Base-by-base conservation (phyloP, 805 yeast species). In the Scheffersomyces amazonensis region DNA sequence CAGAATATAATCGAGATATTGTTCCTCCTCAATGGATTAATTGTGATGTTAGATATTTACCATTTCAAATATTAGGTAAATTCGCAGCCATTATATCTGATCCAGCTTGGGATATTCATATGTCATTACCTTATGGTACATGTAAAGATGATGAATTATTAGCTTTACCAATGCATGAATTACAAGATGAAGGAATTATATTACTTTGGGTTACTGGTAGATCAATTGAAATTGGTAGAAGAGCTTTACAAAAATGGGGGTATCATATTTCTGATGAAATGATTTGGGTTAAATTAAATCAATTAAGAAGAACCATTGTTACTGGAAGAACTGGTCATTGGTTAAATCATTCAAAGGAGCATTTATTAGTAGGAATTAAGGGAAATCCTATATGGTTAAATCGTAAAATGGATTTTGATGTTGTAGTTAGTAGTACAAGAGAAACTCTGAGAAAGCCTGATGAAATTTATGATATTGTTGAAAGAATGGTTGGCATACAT, bases 311-410 rank as follows among this genome's bases (percentile, higher is more conserved):
- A 43, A 90, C 96, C 0, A 89, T 90, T 31, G 89, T 95, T 42
- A 91, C 98, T 0, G 98, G 98, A 1, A 68, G 97, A 46, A 90
- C 98, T 0, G 98, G 98, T 0, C 98, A 90, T 58, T 90, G 98
- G 98, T 69, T 90, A 37, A 90, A 90, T 55, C 98, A 90, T 60
- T 85, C 96, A 0, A 90, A 90, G 51, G 98, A 90, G 58, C 97
- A 90, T 56, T 66, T 88, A 31, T 61, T 90, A 4, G 85, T 91
- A 7, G 98, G 96, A 0, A 53, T 84, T 18, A 90, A 90, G 52
- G 97, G 96, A 0, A 56, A 76, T 29, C 89, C 95, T 0, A 52
- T 60, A 24, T 87, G 96, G 95, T 51, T 88, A 19, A 76, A 75
- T 40, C 64, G 70, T 37, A 70, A 76, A 21, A 58, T 85, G 13